Conservation (phyloP, 768 basidiomycete species). For the Hygrophoropsis aurantiaca region DNA sequence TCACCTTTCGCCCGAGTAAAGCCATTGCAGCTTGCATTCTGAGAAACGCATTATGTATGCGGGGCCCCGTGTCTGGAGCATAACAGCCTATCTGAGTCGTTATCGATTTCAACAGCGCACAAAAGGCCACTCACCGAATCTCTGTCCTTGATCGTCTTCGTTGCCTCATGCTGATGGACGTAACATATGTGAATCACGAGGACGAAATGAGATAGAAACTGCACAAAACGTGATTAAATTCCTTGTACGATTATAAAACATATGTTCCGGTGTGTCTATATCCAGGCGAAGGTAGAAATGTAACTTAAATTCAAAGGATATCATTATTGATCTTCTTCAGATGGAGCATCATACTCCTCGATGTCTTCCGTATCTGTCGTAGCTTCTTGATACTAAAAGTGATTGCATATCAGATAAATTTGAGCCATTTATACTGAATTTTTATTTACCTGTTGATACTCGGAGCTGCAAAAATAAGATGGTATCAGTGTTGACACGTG, state of each 20-base stretch:
- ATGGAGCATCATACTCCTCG: conserved; percentile 33
- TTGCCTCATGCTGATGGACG: too few relatives aligned
- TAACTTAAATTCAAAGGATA: conserved; percentile 2
- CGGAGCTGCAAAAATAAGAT: conserved; percentile 51
- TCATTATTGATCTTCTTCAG: conserved; percentile 28
- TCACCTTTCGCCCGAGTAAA: too few relatives aligned
- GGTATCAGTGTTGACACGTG: conserved; percentile 2
- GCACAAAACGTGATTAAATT: conserved; percentile 7
- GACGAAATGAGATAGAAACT: not conserved
- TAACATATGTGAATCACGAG: too few relatives aligned
- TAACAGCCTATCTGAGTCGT: too few relatives aligned
- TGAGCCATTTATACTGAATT: not conserved
- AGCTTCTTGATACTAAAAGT: conserved; percentile 61
- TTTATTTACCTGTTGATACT: conserved; percentile 77
- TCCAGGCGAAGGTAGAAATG: conserved; percentile 3
- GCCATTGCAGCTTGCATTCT: too few relatives aligned
- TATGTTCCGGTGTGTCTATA: conserved; percentile 11
- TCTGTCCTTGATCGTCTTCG: too few relatives aligned
- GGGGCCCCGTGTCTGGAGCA: not conserved
- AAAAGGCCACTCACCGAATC: too few relatives aligned
- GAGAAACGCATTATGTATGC: not conserved
- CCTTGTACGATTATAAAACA: conserved; percentile 18
- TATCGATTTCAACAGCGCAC: too few relatives aligned
- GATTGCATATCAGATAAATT: not conserved
- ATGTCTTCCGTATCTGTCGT: conserved; percentile 43